Evolutionary conservation across 2,329 filamentous ascomycete genomes (phyloP).

Genomic region (Aspergillus hiratsukae): DNA sequence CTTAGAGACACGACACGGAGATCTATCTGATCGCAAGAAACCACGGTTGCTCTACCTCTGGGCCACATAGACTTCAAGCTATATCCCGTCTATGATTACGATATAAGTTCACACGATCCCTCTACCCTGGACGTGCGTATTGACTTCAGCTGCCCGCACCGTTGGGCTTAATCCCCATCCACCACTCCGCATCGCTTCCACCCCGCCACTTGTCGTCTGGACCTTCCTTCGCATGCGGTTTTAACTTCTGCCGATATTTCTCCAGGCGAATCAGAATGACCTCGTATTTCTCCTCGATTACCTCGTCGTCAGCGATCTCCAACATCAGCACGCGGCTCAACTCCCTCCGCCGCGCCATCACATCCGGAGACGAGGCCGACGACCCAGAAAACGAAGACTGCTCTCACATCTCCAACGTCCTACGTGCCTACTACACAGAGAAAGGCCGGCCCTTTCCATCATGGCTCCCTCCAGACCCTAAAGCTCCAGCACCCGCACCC

Average conservation of each 20-base stretch:
- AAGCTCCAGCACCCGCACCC: constrained; percentile 55
- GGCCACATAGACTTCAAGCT: neutral
- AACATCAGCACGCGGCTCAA: constrained; percentile 54
- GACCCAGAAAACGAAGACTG: constrained; percentile 65
- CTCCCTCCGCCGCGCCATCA: constrained; percentile 49
- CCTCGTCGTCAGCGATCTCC: constrained; percentile 44
- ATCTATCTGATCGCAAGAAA: neutral
- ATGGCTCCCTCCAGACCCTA: constrained; percentile 91
- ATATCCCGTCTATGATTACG: neutral
- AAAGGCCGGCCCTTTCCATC: constrained; percentile 74
- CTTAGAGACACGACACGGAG: neutral
- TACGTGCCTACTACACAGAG: constrained; percentile 88
- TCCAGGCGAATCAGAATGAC: constrained; percentile 53
- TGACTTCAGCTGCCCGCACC: neutral
- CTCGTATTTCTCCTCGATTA: constrained; percentile 73
- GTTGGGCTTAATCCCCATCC: neutral
- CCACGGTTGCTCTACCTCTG: neutral
- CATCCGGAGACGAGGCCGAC: constrained; percentile 38
- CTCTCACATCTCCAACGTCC: constrained; percentile 88
- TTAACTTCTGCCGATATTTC: neutral
- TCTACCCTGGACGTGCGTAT: neutral
- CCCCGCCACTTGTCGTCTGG: constrained; percentile 18
- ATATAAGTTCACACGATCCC: neutral
- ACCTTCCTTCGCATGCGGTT: neutral
- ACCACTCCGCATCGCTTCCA: constrained; percentile 17